Evolutionary conservation across 1,284 basidiomycete genomes (phyloP).

Genomic region (Puccinia horiana): DNA sequence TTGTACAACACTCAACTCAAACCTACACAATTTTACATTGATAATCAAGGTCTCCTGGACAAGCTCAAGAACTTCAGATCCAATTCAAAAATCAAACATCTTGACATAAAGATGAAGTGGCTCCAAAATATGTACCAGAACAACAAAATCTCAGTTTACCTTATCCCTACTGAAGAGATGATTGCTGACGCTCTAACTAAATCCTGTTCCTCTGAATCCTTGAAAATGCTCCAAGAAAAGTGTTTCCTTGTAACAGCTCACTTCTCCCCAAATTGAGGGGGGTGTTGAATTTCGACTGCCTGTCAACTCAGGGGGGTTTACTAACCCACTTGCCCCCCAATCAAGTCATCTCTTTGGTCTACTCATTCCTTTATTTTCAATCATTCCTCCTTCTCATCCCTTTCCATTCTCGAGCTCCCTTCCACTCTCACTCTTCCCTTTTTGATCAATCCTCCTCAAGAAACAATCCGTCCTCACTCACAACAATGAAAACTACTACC

Average conservation of each 20-base stretch:
- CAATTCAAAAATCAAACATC: constrained; percentile 6
- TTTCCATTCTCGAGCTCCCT: too few relatives aligned
- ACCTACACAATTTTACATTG: neutral
- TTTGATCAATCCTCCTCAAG: too few relatives aligned
- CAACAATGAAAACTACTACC: too few relatives aligned
- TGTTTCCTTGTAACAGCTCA: neutral
- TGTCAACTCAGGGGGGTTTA: too few relatives aligned
- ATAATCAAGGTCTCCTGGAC: neutral
- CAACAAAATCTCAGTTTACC: neutral
- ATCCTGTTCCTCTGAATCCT: neutral
- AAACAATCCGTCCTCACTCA: too few relatives aligned
- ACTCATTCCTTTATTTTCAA: too few relatives aligned
- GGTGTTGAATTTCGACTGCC: too few relatives aligned
- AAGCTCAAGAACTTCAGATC: constrained; percentile 1
- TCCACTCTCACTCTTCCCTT: too few relatives aligned
- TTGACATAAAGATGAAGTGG: neutral
- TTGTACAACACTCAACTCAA: neutral
- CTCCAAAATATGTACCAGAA: neutral
- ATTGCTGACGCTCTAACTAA: neutral
- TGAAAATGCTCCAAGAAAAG: neutral
- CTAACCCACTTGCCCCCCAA: too few relatives aligned
- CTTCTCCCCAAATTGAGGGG: neutral
- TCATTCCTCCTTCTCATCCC: too few relatives aligned
- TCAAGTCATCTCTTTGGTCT: too few relatives aligned
- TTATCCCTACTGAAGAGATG: neutral